These are phyloP conservation scores for Barnettozyma populi DNA, from an alignment of 805 yeast genomes.

Conservation along the genomic window DNA sequence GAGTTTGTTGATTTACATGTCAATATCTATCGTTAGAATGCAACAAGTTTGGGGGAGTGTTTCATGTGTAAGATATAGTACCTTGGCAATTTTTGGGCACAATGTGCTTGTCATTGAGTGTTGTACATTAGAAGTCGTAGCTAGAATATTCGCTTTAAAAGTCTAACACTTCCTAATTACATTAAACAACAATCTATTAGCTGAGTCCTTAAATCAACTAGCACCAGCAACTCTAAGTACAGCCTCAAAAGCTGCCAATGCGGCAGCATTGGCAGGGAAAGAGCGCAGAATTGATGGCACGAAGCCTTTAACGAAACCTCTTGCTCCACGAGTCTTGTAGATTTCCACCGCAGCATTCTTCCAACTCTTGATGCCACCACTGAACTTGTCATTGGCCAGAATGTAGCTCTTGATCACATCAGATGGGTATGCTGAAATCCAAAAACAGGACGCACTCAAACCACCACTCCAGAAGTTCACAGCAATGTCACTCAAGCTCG, in stretches of 20 bases:
- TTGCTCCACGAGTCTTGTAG: constrained; percentile 53
- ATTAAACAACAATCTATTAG: neutral
- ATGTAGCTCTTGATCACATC: constrained; percentile 86
- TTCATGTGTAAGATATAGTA: too few species aligned
- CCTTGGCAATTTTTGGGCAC: too few species aligned
- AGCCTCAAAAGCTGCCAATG: constrained; percentile 82
- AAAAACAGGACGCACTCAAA: constrained; percentile 75
- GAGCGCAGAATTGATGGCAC: constrained; percentile 75
- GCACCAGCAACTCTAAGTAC: constrained; percentile 54
- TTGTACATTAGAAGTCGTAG: too few species aligned
- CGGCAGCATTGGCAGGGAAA: constrained; percentile 93
- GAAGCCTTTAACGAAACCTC: constrained; percentile 78
- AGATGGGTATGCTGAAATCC: constrained; percentile 85
- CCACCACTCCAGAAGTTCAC: constrained; percentile 94
- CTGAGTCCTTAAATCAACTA: constrained; percentile 6
- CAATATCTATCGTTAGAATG: too few species aligned
- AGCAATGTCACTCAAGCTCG: constrained; percentile 59
- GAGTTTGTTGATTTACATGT: too few species aligned
- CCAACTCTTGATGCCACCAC: constrained; percentile 70
- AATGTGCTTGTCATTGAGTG: too few species aligned
- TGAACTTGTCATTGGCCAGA: constrained; percentile 69
- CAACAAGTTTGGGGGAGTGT: too few species aligned
- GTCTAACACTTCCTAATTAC: neutral
- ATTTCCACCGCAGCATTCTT: constrained; percentile 65
- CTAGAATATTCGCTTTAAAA: too few species aligned